Percentiles rank a stretch among this genome's conserved stretches.
Evolutionary conservation across 306 rosid genomes (phyloP).

Genomic region (Glycyrrhiza uralensis): DNA sequence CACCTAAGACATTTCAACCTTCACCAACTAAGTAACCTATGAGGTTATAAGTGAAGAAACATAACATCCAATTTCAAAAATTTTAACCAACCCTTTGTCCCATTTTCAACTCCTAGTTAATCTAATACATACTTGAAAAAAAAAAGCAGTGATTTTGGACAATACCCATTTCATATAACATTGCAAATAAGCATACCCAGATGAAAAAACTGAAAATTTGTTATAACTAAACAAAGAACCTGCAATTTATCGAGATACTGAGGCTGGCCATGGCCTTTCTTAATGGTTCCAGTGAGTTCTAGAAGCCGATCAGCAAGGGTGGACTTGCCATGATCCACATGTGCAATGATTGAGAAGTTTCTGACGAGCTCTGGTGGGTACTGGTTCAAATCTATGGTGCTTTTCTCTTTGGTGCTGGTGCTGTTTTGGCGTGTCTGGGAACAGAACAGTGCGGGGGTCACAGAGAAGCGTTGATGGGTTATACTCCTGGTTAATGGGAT

Average conservation of each 20-base stretch:
- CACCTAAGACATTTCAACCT: conserved; percentile 51
- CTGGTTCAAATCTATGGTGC: conserved; percentile 54
- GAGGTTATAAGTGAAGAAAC: conserved; percentile 1
- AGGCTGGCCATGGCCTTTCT: conserved; percentile 90
- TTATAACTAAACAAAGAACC: conserved; percentile 33
- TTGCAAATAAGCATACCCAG: background rate
- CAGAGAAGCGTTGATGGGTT: conserved; percentile 24
- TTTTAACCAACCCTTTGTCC: background rate
- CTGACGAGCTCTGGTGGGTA: conserved; percentile 71
- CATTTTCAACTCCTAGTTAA: background rate
- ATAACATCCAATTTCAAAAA: background rate
- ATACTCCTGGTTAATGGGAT: conserved; percentile 19
- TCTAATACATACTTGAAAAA: background rate
- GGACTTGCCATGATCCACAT: conserved; percentile 82
- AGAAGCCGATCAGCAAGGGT: conserved; percentile 82
- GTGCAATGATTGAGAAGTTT: conserved; percentile 81
- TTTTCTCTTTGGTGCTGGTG: conserved; percentile 41
- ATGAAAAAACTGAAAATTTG: background rate
- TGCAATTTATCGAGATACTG: conserved; percentile 86
- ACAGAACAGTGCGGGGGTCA: conserved; percentile 45
- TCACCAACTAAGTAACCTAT: conserved; percentile 16
- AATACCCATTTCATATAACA: conserved; percentile 8
- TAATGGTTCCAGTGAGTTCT: conserved; percentile 94
- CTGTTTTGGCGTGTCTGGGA: conserved; percentile 55
- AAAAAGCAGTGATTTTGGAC: background rate